Evolutionary conservation across 2,329 filamentous ascomycete species (phyloP).

Genomic region (Talaromyces sp.): DNA sequence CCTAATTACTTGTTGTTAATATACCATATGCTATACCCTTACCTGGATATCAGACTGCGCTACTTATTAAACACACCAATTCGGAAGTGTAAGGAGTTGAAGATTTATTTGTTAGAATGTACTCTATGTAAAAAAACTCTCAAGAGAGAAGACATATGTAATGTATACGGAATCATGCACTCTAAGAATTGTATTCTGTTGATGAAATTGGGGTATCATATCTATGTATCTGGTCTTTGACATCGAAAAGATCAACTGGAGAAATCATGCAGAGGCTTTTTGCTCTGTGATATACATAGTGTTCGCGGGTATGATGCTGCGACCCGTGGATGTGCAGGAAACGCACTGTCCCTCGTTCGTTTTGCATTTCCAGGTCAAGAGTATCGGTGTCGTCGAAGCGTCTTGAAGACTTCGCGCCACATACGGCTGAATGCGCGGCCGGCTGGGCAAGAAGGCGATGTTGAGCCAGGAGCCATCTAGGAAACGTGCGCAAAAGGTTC

Average conservation of each 20-base stretch:
- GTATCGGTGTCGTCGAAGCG: not conserved
- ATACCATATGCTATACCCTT: not conserved
- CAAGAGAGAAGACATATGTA: not conserved
- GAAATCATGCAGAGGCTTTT: not conserved
- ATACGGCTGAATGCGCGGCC: not conserved
- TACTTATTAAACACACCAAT: not conserved
- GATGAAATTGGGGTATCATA: slow-evolving; percentile 4
- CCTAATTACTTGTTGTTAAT: not conserved
- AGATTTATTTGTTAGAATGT: not conserved
- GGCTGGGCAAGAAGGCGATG: not conserved
- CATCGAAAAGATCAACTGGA: not conserved
- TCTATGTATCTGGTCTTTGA: not conserved
- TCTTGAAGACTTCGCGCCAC: too few relatives aligned
- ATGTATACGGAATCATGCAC: not conserved
- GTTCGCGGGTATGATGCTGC: not conserved
- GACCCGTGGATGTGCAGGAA: not conserved
- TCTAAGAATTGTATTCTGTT: not conserved
- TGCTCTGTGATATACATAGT: not conserved
- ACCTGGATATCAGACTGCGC: not conserved
- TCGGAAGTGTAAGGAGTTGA: not conserved
- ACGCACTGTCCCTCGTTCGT: not conserved
- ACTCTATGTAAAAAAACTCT: not conserved
- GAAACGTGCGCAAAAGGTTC: not conserved
- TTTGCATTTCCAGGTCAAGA: not conserved
- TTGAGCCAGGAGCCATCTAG: not conserved